Evolutionary conservation across 805 yeast species (phyloP).

Genomic region (Scheffersomyces coipomensis): DNA sequence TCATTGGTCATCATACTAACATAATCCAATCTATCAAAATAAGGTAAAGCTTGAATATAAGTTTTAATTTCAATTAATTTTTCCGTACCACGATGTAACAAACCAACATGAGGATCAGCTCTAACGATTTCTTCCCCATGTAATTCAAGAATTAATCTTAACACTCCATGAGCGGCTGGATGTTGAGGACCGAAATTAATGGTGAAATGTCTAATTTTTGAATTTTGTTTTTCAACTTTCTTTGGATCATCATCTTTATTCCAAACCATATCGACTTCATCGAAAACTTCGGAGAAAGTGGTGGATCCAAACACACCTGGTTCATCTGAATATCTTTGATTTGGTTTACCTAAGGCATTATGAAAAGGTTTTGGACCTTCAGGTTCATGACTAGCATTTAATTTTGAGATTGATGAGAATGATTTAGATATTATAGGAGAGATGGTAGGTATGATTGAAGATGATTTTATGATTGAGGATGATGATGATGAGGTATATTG

Average conservation of each 20-base stretch:
- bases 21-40: conserved; percentile 84
- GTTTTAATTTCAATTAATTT: conserved; percentile 85
- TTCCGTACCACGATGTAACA: conserved; percentile 86
- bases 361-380: conserved; percentile 31
- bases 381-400: conserved; percentile 20
- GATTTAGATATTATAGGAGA: no score
- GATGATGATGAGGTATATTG: conserved; percentile 2
- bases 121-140: conserved; percentile 88
- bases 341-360: conserved; percentile 38
- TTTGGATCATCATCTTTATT: conserved; percentile 43
- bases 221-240: conserved; percentile 41
- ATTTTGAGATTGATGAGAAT: conserved; percentile 16
- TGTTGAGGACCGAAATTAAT: conserved; percentile 87
- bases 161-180: conserved; percentile 93
- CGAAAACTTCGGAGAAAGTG: conserved; percentile 43
- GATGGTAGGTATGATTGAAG: background rate
- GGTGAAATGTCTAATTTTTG: conserved; percentile 74
- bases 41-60: conserved; percentile 84
- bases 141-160: conserved; percentile 79
- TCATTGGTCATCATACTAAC: conserved; percentile 90
- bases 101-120: conserved; percentile 86
- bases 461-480: conserved; percentile 3
- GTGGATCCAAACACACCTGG: conserved; percentile 38
- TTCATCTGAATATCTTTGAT: conserved; percentile 32
- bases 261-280: conserved; percentile 46